phyloP scores from a whole-genome alignment of 257 asterid species.

The Solanum verrucosum region DNA sequence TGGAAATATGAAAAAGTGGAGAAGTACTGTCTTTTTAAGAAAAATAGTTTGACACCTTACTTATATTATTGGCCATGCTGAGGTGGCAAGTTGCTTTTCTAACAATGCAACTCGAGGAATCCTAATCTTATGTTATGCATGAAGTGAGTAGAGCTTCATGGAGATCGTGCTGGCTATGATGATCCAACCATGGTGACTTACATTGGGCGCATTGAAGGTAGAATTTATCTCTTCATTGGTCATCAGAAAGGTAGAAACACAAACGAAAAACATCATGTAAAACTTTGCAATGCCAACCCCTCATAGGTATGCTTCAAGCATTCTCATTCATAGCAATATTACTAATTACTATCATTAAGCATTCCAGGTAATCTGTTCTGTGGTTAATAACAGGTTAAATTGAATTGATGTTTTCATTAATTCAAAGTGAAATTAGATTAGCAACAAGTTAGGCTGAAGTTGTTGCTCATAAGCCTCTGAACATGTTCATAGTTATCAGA shows the following conservation, averaged over 20 bases:
- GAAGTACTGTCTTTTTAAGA: too few relatives aligned
- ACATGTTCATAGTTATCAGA: neutral
- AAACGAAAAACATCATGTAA: constrained; percentile 63
- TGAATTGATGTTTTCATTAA: neutral
- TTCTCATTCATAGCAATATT: neutral
- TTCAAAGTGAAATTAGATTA: neutral
- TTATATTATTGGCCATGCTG: too few relatives aligned
- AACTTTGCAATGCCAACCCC: constrained; percentile 97
- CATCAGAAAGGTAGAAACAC: constrained; percentile 86
- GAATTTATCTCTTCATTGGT: constrained; percentile 78
- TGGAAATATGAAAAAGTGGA: too few relatives aligned
- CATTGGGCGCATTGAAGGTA: constrained; percentile 69
- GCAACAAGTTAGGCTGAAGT: neutral
- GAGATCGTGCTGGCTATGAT: constrained; percentile 81
- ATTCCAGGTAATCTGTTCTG: neutral
- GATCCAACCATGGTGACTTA: constrained; percentile 86
- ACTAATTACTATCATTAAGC: neutral
- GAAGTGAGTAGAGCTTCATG: constrained; percentile 88
- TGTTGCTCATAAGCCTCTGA: neutral
- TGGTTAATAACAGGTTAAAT: neutral
- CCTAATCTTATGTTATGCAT: neutral
- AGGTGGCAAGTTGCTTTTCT: neutral
- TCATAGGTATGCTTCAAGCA: constrained; percentile 47
- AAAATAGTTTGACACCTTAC: too few relatives aligned
- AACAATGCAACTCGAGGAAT: neutral